Evolutionary conservation across 1,139 yeast genomes (phyloP).

Genomic region (Magnusiomyces magnusii): DNA sequence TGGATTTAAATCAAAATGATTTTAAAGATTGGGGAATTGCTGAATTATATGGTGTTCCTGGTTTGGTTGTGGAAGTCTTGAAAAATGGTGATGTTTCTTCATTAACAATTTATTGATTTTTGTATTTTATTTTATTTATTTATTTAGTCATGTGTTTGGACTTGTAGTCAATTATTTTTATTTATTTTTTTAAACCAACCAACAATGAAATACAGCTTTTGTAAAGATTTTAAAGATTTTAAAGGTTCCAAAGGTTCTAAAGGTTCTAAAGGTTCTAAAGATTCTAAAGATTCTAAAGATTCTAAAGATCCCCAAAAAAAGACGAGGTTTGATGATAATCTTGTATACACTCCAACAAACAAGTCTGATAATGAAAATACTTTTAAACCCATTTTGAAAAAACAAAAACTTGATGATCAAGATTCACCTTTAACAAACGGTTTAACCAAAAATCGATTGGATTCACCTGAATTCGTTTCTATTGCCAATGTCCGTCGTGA

Average conservation of each 20-base stretch:
- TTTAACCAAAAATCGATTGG: no score
- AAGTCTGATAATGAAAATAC: no score
- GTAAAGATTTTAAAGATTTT: neutral
- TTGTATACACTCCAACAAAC: no score
- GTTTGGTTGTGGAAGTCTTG: constrained; percentile 28
- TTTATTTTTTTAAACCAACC: neutral
- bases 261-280: no score
- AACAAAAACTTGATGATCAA: neutral
- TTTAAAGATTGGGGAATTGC: constrained; percentile 27
- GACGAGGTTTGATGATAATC: neutral
- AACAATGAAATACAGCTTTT: neutral
- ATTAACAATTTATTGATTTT: constrained; percentile 22
- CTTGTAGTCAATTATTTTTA: neutral
- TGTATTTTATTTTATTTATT: neutral
- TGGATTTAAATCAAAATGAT: constrained; percentile 5
- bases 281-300: no score
- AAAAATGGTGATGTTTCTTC: constrained; percentile 24
- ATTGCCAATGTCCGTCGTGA: no score
- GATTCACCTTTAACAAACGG: neutral
- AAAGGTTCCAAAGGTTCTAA: no score
- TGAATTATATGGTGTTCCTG: constrained; percentile 25
- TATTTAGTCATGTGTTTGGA: no score
- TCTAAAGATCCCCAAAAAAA: no score
- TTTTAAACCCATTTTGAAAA: neutral
- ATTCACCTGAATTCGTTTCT: neutral